phyloP scores from a whole-genome alignment of 2,329 filamentous ascomycete genomes.

The Ceratocystis huliohia region DNA sequence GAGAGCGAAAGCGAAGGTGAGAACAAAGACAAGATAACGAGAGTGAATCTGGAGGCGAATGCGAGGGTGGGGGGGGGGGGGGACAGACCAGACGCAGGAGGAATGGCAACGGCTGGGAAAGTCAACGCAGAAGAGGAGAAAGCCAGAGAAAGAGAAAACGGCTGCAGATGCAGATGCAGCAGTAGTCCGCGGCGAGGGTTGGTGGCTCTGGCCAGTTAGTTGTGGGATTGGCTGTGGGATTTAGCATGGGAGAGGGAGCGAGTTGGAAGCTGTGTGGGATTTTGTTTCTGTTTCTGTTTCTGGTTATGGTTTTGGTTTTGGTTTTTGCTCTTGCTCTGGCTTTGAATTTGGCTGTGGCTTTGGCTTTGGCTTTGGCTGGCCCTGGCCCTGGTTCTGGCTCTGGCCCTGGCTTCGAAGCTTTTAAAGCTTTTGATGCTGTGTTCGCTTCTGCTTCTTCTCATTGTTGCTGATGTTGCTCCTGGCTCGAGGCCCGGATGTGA shows the following conservation, averaged over 20 bases:
- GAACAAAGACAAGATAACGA: conserved; percentile 3
- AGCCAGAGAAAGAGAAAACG: conserved; percentile 10
- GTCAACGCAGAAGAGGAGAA: conserved; percentile 7
- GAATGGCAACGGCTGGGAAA: not conserved
- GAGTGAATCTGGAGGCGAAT: conserved; percentile 4
- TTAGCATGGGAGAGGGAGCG: conserved; percentile 8
- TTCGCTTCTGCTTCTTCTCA: not conserved
- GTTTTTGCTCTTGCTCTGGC: not conserved
- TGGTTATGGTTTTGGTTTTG: conserved; percentile 7
- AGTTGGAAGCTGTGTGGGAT: conserved; percentile 6
- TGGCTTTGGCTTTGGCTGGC: not conserved
- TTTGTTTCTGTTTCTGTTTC: conserved; percentile 7
- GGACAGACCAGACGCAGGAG: not conserved
- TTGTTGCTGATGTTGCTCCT: conserved; percentile 6
- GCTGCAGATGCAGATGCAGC: conserved; percentile 10
- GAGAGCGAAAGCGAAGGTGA: conserved; percentile 2
- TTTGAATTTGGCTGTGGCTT: conserved; percentile 6
- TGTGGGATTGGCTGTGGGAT: conserved; percentile 9
- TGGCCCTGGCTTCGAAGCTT: conserved; percentile 6
- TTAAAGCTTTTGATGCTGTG: not conserved
- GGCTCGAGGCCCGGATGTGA: conserved; percentile 18
- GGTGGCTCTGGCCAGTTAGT: not conserved
- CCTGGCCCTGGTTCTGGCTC: conserved; percentile 2
- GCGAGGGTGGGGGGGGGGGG: not conserved
- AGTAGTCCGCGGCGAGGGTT: conserved; percentile 5